Conservation (phyloP, 305 asterid genomes). For the Andrographis paniculata region DNA sequence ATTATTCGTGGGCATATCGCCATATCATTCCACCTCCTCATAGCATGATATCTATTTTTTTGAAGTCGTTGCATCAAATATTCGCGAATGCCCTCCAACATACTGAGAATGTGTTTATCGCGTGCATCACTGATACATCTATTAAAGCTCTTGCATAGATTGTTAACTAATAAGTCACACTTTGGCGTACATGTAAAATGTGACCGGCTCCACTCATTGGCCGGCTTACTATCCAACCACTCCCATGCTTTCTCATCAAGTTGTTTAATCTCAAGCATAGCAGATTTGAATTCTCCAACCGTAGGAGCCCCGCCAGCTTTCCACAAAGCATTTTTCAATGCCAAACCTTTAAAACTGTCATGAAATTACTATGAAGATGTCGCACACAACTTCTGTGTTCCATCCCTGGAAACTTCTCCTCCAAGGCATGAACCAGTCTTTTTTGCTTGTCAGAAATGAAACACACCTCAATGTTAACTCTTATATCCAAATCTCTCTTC, state of each 20-base stretch:
- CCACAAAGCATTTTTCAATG: no score
- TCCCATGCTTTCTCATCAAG: no score
- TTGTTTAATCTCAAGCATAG: not conserved
- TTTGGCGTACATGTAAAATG: not conserved
- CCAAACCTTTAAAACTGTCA: no score
- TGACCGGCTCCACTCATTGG: no score
- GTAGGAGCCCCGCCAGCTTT: no score
- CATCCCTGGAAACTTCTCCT: not conserved
- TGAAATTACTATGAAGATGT: no score
- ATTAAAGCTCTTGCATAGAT: not conserved
- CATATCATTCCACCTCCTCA: not conserved
- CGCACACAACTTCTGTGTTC: no score
- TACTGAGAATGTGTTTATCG: not conserved
- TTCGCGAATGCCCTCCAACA: not conserved
- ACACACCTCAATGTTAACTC: not conserved
- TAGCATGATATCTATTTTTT: not conserved
- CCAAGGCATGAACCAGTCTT: not conserved
- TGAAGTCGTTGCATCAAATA: not conserved
- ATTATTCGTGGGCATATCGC: not conserved
- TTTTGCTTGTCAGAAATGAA: not conserved
- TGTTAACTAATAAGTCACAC: not conserved
- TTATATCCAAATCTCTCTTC: no score
- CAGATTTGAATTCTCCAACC: no score
- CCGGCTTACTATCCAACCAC: no score
- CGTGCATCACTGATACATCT: not conserved